Base-by-base conservation (phyloP, 2,329 filamentous ascomycete genomes). In the Remersonia thermophila region DNA sequence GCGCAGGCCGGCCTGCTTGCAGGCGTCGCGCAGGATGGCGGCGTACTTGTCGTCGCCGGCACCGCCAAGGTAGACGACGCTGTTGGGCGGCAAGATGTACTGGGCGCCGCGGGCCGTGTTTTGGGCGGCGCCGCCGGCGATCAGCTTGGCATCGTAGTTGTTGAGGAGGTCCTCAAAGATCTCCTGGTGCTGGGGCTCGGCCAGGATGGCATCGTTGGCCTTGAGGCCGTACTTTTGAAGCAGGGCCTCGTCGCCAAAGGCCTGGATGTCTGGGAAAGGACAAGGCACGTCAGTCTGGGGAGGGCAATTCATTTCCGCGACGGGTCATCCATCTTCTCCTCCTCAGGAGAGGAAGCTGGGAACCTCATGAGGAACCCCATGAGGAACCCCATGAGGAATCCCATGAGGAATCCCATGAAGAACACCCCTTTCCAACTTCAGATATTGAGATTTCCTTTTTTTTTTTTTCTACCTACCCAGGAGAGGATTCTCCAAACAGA, bases 1-100 rank as follows among this genome's bases (percentile, higher is more conserved):
- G 54, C 85, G 80, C 45, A 96, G 78, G 52, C 91, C 91, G 49
- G 82, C 89, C 55, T 85, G 69, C 63, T 80, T 77, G 62, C 86
- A 87, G 55, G 89, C 85, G 49, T 91, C 79, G 53, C 77, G 74
- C 43, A 98, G 80, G 52, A 81, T 86, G 45, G 87, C 80, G 52
- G 86, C 83, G 63, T 93, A 95, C 67, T 94, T 91, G 72, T 98
- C 91, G 55, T 89, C 79, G 49, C 91, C 91, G 39, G 93, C 85
- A 55, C 87, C 87, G 50, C 91, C 91, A 48, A 96, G 74, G 72
- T 85, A 98, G 59, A 93, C 77, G 55, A 93, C 85, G 46, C 83
- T 89, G 68, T 94, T 81, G 42, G 81, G 67, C 23, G 84, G 78
- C 39, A 98, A 84, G 47, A 96, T 78, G 71, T 98, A 98, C 77